Conservation (phyloP, 2,329 filamentous ascomycete species). For the Penicillium expansum region DNA sequence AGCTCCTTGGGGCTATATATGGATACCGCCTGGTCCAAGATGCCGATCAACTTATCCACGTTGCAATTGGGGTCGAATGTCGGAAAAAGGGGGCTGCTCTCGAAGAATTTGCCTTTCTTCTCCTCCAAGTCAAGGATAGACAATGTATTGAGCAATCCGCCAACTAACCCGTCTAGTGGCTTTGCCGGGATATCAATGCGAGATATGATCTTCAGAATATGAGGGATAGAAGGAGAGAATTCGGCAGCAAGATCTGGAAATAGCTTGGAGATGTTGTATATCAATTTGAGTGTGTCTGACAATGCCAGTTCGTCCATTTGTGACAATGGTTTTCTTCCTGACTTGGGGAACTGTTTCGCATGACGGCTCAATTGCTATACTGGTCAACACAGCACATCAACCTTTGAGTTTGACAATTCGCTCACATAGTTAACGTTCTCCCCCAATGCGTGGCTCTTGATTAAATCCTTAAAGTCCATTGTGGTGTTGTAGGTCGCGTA, state of each 20-base stretch:
- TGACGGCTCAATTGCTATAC: constrained; percentile 66
- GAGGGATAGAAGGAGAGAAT: constrained; percentile 67
- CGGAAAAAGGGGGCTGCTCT: constrained; percentile 63
- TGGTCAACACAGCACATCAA: constrained; percentile 17
- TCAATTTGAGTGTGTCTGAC: constrained; percentile 76
- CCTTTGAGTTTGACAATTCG: neutral
- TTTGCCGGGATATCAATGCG: constrained; percentile 59
- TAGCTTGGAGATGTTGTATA: constrained; percentile 83
- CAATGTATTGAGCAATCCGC: constrained; percentile 73
- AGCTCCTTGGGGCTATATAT: constrained; percentile 67
- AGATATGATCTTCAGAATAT: constrained; percentile 67
- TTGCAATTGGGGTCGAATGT: constrained; percentile 58
- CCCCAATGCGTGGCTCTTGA: constrained; percentile 64
- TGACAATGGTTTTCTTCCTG: constrained; percentile 33
- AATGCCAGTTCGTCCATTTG: constrained; percentile 73
- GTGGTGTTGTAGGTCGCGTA: constrained; percentile 73
- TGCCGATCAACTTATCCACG: constrained; percentile 63
- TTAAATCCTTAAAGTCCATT: constrained; percentile 63
- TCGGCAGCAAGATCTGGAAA: constrained; percentile 59
- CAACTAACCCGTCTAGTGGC: constrained; percentile 70
- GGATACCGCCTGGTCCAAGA: constrained; percentile 66
- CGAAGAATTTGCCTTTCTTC: constrained; percentile 48
- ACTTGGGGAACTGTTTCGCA: constrained; percentile 54
- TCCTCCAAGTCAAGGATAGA: constrained; percentile 71
- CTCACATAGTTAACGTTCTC: constrained; percentile 61